phyloP scores from a whole-genome alignment of 2,329 filamentous ascomycete species.

The Fusarium albidum region DNA sequence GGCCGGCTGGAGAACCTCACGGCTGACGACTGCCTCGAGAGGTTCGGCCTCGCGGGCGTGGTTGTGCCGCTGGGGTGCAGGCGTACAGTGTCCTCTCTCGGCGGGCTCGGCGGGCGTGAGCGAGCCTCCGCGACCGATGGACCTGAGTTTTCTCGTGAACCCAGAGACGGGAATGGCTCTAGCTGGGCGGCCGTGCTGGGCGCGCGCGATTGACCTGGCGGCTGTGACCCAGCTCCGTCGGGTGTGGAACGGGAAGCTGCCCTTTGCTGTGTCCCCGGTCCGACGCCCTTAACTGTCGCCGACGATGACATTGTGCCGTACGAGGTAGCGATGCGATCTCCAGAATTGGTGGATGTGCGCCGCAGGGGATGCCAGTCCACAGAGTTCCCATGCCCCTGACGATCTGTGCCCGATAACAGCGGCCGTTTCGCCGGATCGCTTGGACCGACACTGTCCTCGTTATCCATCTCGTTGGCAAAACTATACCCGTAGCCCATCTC shows the following conservation, averaged over 20 bases:
- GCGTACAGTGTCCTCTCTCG: constrained; percentile 31
- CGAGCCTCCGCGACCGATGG: constrained; percentile 17
- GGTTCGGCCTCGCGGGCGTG: constrained; percentile 51
- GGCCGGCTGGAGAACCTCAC: constrained; percentile 76
- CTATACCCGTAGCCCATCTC: constrained; percentile 37
- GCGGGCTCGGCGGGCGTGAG: constrained; percentile 39
- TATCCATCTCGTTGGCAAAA: constrained; percentile 40
- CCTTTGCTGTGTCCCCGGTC: constrained; percentile 11
- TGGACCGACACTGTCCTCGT: constrained; percentile 35
- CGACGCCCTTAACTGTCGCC: constrained; percentile 30
- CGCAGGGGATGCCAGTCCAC: constrained; percentile 26
- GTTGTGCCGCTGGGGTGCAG: constrained; percentile 32
- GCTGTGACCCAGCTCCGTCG: constrained; percentile 5
- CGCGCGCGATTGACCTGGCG: not conserved
- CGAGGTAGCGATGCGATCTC: constrained; percentile 29
- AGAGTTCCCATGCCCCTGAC: constrained; percentile 25
- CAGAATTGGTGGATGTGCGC: constrained; percentile 15
- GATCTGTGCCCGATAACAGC: constrained; percentile 27
- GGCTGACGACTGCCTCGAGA: constrained; percentile 61
- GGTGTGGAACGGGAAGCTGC: constrained; percentile 19
- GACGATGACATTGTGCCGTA: constrained; percentile 47
- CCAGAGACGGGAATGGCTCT: constrained; percentile 37
- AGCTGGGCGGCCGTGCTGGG: constrained; percentile 13
- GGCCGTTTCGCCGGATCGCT: constrained; percentile 31
- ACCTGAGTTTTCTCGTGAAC: constrained; percentile 20